Evolutionary conservation across 2,329 filamentous ascomycete species (phyloP).

Genomic region (Fusarium duplospermum): DNA sequence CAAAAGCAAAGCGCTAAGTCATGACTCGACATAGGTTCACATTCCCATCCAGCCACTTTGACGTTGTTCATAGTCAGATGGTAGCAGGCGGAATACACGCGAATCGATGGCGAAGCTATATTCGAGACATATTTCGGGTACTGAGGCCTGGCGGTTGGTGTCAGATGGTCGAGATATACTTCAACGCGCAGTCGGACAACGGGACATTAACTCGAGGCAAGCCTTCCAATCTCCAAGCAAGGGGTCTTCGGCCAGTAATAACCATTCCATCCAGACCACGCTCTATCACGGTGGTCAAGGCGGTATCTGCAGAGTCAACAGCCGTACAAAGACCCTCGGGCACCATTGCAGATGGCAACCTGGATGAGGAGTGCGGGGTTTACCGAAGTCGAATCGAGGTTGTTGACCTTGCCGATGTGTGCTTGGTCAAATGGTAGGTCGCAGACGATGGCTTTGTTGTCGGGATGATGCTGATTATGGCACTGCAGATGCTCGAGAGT

Average conservation of each 20-base stretch:
- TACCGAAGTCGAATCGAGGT: slow-evolving; percentile 72
- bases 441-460: background rate
- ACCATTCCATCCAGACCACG: slow-evolving; percentile 62
- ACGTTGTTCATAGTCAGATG: slow-evolving; percentile 84
- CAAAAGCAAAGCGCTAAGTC: slow-evolving; percentile 11
- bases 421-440: slow-evolving; percentile 74
- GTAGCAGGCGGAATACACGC: slow-evolving; percentile 78
- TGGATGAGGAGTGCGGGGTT: slow-evolving; percentile 73
- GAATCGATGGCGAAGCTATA: slow-evolving; percentile 78
- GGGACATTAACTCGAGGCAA: slow-evolving; percentile 76
- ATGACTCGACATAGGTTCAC: slow-evolving; percentile 62
- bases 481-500: slow-evolving; percentile 60
- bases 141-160: slow-evolving; percentile 84
- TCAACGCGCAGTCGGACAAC: slow-evolving; percentile 87
- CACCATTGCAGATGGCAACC: slow-evolving; percentile 68
- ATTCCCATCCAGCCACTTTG: slow-evolving; percentile 78
- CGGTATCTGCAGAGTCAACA: slow-evolving; percentile 72
- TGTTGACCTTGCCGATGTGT: slow-evolving; percentile 76
- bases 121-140: slow-evolving; percentile 79
- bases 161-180: slow-evolving; percentile 89
- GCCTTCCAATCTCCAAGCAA: slow-evolving; percentile 23
- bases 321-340: slow-evolving; percentile 73
- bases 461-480: slow-evolving; percentile 6
- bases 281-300: slow-evolving; percentile 75
- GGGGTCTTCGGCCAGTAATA: slow-evolving; percentile 11